Evolutionary conservation across 371 early-diverging fungal genomes (phyloP).

Genomic region (Mucor piriformis): DNA sequence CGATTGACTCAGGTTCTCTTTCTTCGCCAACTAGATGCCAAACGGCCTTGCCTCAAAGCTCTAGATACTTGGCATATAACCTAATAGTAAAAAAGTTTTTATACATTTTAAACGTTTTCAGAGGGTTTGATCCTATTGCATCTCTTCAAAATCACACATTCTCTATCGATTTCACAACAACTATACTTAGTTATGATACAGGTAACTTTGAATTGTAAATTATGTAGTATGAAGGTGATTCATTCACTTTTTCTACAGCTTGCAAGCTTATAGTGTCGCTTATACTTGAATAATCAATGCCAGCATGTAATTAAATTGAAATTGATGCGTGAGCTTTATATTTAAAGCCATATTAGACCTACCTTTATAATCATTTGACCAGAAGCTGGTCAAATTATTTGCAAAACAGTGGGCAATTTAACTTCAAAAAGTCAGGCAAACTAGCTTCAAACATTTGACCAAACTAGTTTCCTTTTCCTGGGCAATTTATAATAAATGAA

Average conservation of each 20-base stretch:
- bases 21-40: slow-evolving; percentile 9
- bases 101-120: slow-evolving; percentile 1
- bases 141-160: slow-evolving; percentile 16
- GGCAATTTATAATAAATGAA: too few relatives aligned
- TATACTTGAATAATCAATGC: not conserved
- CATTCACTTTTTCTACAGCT: slow-evolving; percentile 5
- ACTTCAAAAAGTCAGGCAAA: slow-evolving; percentile 5
- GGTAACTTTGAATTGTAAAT: slow-evolving; percentile 7
- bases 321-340: too few relatives aligned
- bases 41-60: slow-evolving; percentile 10
- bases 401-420: slow-evolving; percentile 6
- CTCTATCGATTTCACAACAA: slow-evolving; percentile 9
- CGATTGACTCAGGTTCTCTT: slow-evolving; percentile 5
- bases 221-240: slow-evolving; percentile 14
- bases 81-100: slow-evolving; percentile 1
- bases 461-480: slow-evolving; percentile 6
- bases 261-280: slow-evolving; percentile 10
- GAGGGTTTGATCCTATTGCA: slow-evolving; percentile 13
- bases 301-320: too few relatives aligned
- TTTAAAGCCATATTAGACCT: too few relatives aligned
- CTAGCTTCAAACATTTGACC: slow-evolving; percentile 7
- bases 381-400: slow-evolving; percentile 11
- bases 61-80: slow-evolving; percentile 8
- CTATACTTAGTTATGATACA: not conserved
- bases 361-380: slow-evolving; percentile 1